Evolutionary conservation across 1,139 yeast genomes (phyloP).

Genomic region (Diutina neorugosa): DNA sequence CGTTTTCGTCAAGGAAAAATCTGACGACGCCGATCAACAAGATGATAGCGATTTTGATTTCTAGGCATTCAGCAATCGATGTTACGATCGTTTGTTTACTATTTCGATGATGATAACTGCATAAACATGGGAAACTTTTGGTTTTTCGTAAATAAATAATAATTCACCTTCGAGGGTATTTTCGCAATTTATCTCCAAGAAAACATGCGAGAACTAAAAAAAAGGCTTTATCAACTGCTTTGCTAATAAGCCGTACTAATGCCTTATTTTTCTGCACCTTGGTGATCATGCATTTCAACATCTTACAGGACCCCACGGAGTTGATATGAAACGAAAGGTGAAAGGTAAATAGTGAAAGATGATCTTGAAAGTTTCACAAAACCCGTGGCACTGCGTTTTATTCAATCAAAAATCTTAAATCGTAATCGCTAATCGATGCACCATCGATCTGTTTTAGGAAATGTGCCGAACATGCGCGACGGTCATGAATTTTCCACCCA

Average conservation of each 20-base stretch:
- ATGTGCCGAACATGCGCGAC: background rate
- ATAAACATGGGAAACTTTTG: background rate
- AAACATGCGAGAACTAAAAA: background rate
- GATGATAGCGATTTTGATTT: slow-evolving; percentile 1
- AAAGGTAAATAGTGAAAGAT: too few species aligned
- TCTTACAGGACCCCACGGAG: background rate
- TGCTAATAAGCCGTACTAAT: background rate
- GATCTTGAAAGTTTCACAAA: background rate
- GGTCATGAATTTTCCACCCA: background rate
- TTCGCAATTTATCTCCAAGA: background rate
- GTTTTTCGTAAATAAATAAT: background rate
- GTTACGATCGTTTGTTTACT: background rate
- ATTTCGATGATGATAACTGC: background rate
- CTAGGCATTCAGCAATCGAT: background rate
- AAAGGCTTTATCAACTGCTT: background rate
- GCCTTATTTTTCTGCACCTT: background rate
- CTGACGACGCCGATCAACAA: background rate
- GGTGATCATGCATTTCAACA: background rate
- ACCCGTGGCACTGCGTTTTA: background rate
- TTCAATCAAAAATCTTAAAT: background rate
- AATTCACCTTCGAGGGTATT: background rate
- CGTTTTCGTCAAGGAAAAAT: background rate
- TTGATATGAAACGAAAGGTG: background rate
- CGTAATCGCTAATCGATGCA: background rate
- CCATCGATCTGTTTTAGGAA: background rate